Evolutionary conservation across 2,329 filamentous ascomycete genomes (phyloP), one percentile per base, ranked within the genome.

Genomic region (Diaporthe sp.): DNA sequence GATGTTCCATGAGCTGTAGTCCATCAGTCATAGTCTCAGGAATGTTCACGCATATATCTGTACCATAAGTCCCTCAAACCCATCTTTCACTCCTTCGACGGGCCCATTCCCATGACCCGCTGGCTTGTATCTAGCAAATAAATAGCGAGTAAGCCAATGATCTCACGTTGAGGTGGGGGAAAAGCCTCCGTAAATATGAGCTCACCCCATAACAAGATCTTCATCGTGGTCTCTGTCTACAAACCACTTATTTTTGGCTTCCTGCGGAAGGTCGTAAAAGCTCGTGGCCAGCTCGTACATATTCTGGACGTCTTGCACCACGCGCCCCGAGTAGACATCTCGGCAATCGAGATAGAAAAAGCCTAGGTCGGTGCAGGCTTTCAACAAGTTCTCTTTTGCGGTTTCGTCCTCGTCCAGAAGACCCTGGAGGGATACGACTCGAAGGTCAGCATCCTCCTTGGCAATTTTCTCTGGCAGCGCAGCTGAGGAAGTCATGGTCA

Each of bases 281-380:
- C 49, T 39, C 17, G 12, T 69, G 4, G 46, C 46, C 8, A 69
- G 9, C 49, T n/a, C 7, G 34, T 69, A 69, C 65, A 69, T 69
- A 6, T 69, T 42, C n/a, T 69, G 46, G 15, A 69, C 65, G 4
- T 69, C 65, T 28, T 69, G 15, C 34, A 55, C 42, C 37, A 69
- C 65, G 1, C 10, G 46, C 9, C 65, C 65, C 1, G 65, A 69
- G 34, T 17, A 15, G 49, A 55, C 65, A 42, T 55, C 49, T 25
- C 46, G 65, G 49, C 65, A 69, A 34, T 69, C 65, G n/a, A 69
- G 65, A 31, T 69, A 69, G 34, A 69, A 69, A 22, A 69, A 69
- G 13, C 65, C 65, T 6, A 69, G 34, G 34, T 69, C 65, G 34
- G 65, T 69, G 49, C 65, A 69, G 13, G 65, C 65, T 31, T 69